A percentile compares a stretch with the other conserved stretches of the same genome.
phyloP scores from a whole-genome alignment of 345 rosid species.

The Limnanthes douglasii region DNA sequence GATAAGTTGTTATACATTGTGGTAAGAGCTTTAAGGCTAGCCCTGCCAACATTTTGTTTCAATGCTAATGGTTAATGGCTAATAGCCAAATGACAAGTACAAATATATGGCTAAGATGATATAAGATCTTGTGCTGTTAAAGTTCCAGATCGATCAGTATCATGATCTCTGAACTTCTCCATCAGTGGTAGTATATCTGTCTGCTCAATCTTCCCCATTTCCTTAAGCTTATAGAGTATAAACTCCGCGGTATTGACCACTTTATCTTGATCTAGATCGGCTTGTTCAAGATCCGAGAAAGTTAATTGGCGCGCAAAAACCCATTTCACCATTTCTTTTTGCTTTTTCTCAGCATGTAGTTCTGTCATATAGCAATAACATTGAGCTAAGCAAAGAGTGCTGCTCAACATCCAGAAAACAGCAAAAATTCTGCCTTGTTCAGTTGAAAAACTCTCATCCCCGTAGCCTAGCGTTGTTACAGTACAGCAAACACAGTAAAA shows the following conservation, averaged over 20 bases:
- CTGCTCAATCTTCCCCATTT: slow-evolving; percentile 30
- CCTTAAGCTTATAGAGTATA: slow-evolving; percentile 21
- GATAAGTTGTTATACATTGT: too few species aligned
- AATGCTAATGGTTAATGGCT: too few species aligned
- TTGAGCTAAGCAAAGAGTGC: slow-evolving; percentile 7
- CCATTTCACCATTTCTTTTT: slow-evolving; percentile 13
- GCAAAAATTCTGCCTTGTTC: slow-evolving; percentile 5
- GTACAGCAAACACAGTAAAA: slow-evolving; percentile 6
- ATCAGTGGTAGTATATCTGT: slow-evolving; percentile 20
- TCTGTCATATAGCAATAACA: slow-evolving; percentile 5
- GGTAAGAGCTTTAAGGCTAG: too few species aligned
- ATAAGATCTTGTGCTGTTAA: slow-evolving; percentile 22
- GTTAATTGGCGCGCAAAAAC: slow-evolving; percentile 20
- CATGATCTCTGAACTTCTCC: slow-evolving; percentile 30
- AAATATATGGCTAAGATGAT: too few species aligned
- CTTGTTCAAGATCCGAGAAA: slow-evolving; percentile 22
- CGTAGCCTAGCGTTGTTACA: slow-evolving; percentile 10
- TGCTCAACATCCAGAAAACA: slow-evolving; percentile 2
- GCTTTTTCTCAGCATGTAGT: slow-evolving; percentile 11
- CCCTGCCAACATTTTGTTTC: too few species aligned
- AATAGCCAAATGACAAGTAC: too few species aligned
- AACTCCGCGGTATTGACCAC: slow-evolving; percentile 34
- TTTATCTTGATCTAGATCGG: slow-evolving; percentile 32
- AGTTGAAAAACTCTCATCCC: slow-evolving; percentile 10
- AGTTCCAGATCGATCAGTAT: slow-evolving; percentile 29